Conservation (phyloP, 331 rosid genomes). For the Pyrus hybrid region DNA sequence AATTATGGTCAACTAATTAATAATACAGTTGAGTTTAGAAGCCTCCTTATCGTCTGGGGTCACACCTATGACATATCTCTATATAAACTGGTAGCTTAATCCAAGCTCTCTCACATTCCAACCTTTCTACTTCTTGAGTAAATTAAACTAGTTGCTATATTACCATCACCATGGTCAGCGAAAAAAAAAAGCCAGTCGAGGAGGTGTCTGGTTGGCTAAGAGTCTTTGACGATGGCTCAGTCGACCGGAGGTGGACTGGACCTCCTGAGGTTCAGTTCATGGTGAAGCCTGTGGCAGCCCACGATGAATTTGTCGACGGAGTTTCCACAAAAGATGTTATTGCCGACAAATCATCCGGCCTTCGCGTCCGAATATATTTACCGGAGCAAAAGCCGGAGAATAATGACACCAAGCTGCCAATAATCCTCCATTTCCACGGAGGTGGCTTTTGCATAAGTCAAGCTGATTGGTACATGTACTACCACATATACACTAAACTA, state of each 20-base stretch:
- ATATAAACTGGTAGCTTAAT: neutral
- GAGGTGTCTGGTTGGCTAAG: conserved; percentile 62
- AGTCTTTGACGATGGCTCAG: conserved; percentile 53
- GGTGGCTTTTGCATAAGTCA: conserved; percentile 18
- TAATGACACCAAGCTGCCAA: conserved; percentile 1
- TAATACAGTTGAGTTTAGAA: too few species aligned
- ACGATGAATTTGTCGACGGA: neutral
- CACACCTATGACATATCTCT: neutral
- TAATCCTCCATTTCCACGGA: conserved; percentile 17
- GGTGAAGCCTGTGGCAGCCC: conserved; percentile 25
- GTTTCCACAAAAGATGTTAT: conserved; percentile 6
- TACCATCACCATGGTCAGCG: conserved; percentile 16
- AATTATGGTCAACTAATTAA: neutral
- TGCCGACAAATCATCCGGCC: neutral
- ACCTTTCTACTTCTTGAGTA: neutral
- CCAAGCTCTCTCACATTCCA: neutral
- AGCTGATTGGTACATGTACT: neutral
- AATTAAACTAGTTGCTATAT: neutral
- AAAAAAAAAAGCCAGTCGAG: conserved; percentile 19
- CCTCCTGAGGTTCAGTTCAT: conserved; percentile 43
- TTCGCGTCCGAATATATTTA: conserved; percentile 5
- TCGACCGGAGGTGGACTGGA: conserved; percentile 61
- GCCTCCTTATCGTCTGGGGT: neutral
- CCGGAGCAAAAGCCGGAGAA: neutral
- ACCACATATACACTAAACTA: conserved; percentile 1